Evolutionary conservation across 208 protist genomes (phyloP), one percentile per base, ranked within the genome.

Genomic region (Leishmania braziliensis): DNA sequence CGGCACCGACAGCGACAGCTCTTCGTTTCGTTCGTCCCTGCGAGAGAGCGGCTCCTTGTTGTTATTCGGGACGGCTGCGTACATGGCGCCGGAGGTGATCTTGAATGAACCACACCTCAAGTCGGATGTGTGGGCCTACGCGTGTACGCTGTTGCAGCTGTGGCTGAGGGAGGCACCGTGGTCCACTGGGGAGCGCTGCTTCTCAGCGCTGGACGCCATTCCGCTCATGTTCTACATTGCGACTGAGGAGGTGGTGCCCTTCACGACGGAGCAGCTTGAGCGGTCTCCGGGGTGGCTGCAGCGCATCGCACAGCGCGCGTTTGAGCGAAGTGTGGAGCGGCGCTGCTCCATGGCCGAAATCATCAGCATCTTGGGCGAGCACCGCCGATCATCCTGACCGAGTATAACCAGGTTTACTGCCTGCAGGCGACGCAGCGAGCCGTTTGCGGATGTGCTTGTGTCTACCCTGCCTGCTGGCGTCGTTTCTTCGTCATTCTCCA

Each of bases 71-170:
- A 94, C 91, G n/a, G 87, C 84, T n/a, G 86, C 85, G 36, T 94
- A 92, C 87, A 94, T 94, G 91, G 86, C 91, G 0, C 91, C 91
- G 3, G 91, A 94, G 84, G 89, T 94, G 62, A 92, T 91, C 48
- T 63, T 86, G 43, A 87, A 84, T 54, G 79, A 88, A 50, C 84
- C 89, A 50, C 77, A 86, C 77, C 78, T 86, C 75, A 90, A 90
- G 81, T 94, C 91, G 14, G 91, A 94, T 80, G 89, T 91, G 53
- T 94, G 91, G 91, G 88, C 91, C 16, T 92, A 89, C 75, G 91
- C 84, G 26, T 94, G 91, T 77, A 92, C 88, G 71, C 79, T 94
- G 76, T 18, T 90, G 79, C 83, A 92, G 58, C 81, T 94, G 54
- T 92, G 89, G 87, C 82, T 87, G 6, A 82, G 84, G 29, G 39